Percentiles rank a stretch among this genome's conserved stretches.
These are phyloP conservation scores for Euphrasia confusa DNA, from an alignment of 257 asterid genomes.

Conservation along the genomic window DNA sequence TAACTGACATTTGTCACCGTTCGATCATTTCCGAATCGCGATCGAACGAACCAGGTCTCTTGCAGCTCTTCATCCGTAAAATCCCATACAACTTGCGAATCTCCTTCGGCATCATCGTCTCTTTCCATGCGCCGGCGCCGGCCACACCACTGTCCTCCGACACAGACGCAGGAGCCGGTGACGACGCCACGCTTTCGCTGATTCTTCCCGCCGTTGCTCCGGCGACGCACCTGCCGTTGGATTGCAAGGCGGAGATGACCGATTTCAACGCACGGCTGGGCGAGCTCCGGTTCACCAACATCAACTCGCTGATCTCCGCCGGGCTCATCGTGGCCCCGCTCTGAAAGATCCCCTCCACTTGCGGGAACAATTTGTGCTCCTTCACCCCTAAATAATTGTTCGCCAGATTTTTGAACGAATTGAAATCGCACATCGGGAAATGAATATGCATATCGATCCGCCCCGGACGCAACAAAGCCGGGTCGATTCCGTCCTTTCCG, in stretches of 20 bases:
- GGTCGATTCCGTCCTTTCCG: constrained; percentile 45
- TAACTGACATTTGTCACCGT: constrained; percentile 30
- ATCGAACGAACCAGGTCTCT: constrained; percentile 47
- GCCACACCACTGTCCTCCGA: constrained; percentile 41
- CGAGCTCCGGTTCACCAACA: constrained; percentile 53
- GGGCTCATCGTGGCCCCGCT: constrained; percentile 58
- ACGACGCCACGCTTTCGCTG: constrained; percentile 32
- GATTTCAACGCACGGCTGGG: constrained; percentile 63
- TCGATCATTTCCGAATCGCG: constrained; percentile 33
- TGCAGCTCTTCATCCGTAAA: constrained; percentile 50
- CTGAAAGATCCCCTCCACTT: constrained; percentile 55
- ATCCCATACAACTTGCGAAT: constrained; percentile 56
- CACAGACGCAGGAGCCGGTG: constrained; percentile 33
- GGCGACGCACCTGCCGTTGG: constrained; percentile 23
- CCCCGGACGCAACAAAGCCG: constrained; percentile 52
- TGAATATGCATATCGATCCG: constrained; percentile 54
- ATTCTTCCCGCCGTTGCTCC: constrained; percentile 18
- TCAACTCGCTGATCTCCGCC: constrained; percentile 60
- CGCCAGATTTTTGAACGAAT: constrained; percentile 46
- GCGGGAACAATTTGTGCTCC: constrained; percentile 58
- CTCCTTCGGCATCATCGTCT: constrained; percentile 48
- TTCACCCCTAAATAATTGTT: constrained; percentile 47
- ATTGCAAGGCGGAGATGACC: constrained; percentile 53
- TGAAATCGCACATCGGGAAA: constrained; percentile 55
- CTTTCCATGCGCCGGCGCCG: constrained; percentile 53